These are phyloP conservation scores for Penicillium daleae DNA, from an alignment of 495 filamentous ascomycete genomes.

Conservation along the genomic window DNA sequence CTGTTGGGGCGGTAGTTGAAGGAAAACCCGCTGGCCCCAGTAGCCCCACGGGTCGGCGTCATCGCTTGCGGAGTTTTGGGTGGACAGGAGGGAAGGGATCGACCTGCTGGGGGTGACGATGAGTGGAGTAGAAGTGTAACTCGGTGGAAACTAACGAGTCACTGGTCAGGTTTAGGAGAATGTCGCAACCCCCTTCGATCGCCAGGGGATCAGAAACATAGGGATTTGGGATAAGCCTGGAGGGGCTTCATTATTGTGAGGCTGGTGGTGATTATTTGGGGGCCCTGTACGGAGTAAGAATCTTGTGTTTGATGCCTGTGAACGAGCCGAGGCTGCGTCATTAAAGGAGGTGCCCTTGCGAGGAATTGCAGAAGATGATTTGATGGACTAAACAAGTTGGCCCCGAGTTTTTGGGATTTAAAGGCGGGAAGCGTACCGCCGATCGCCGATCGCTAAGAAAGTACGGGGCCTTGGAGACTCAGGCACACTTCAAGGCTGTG, in stretches of 20 bases:
- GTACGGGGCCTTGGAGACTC: not conserved
- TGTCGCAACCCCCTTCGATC: slow-evolving; percentile 4
- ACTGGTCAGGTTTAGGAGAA: slow-evolving; percentile 9
- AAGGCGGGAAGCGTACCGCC: not conserved
- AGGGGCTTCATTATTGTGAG: too few relatives aligned
- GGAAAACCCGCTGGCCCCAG: slow-evolving; percentile 11
- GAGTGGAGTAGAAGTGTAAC: slow-evolving; percentile 5
- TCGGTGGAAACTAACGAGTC: too few relatives aligned
- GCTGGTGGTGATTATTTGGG: not conserved
- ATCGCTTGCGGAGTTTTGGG: slow-evolving; percentile 29
- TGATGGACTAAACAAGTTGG: not conserved
- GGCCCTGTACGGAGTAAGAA: too few relatives aligned
- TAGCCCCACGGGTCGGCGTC: slow-evolving; percentile 35
- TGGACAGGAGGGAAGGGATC: slow-evolving; percentile 26
- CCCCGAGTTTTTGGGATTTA: not conserved
- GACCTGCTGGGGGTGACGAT: slow-evolving; percentile 14
- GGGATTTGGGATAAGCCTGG: too few relatives aligned
- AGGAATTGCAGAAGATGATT: not conserved
- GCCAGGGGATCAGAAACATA: slow-evolving; percentile 10
- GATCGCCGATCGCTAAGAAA: slow-evolving; percentile 10
- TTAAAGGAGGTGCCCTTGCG: not conserved
- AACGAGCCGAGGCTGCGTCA: slow-evolving; percentile 9
- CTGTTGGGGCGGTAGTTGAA: slow-evolving; percentile 16
- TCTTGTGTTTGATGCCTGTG: not conserved
- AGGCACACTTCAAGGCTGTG: not conserved